Conservation (phyloP, 306 rosid genomes). For the Cercis canadensis region DNA sequence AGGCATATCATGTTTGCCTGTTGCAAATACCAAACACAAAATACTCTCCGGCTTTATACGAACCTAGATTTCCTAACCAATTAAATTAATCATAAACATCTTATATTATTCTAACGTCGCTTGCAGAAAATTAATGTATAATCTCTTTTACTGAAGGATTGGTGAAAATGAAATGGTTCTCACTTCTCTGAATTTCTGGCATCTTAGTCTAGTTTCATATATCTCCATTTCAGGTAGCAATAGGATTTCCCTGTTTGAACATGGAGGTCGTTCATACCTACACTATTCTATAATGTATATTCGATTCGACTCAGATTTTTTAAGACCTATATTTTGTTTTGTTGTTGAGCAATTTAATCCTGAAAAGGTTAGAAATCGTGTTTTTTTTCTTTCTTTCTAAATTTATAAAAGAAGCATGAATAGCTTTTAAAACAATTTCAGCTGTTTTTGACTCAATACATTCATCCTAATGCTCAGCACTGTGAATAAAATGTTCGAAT, state of each 20-base stretch:
- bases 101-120: not conserved
- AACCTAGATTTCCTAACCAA: constrained; percentile 1
- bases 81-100: not conserved
- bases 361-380: too few species aligned
- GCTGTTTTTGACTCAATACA: not conserved
- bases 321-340: not conserved
- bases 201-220: too few species aligned
- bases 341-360: constrained; percentile 8
- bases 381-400: too few species aligned
- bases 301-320: not conserved
- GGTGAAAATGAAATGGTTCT: not conserved
- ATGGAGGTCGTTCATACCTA: not conserved
- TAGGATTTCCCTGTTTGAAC: not conserved
- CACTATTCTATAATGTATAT: not conserved
- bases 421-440: too few species aligned
- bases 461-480: too few species aligned
- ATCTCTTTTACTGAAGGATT: not conserved
- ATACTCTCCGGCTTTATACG: not conserved
- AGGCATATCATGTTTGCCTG: not conserved
- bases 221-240: too few species aligned
- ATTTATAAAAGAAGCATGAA: not conserved
- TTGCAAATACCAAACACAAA: not conserved
- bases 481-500: too few species aligned
- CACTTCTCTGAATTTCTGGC: too few species aligned
- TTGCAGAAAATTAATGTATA: not conserved